phyloP scores from a whole-genome alignment of 345 rosid genomes.

The Anacardium occidentale region DNA sequence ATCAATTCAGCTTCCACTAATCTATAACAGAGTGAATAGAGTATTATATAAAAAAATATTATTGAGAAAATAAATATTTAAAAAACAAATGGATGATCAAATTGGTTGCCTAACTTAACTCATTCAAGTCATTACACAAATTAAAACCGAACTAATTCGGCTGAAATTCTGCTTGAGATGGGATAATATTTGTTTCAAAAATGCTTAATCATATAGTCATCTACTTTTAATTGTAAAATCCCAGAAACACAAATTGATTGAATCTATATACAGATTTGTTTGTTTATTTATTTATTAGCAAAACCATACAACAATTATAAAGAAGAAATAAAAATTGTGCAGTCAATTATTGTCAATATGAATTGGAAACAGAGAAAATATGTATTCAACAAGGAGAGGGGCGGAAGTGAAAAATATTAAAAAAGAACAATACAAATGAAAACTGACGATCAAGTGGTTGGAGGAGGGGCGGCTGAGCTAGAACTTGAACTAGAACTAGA shows the following conservation, averaged over 20 bases:
- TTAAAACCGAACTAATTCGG: no score
- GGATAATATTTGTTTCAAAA: no score
- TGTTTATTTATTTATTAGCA: not conserved
- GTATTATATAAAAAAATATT: no score
- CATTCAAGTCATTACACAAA: no score
- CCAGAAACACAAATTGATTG: not conserved
- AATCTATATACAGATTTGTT: not conserved
- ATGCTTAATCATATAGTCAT: no score
- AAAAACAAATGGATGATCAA: no score
- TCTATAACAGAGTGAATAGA: no score
- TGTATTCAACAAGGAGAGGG: constrained; percentile 31
- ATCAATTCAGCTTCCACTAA: no score
- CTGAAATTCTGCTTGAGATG: no score
- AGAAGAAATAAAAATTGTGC: not conserved
- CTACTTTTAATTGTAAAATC: no score
- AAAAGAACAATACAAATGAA: constrained; percentile 8
- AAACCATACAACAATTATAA: not conserved
- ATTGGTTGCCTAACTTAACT: no score
- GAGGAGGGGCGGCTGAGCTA: constrained; percentile 27
- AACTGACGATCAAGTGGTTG: constrained; percentile 27
- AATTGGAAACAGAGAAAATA: not conserved
- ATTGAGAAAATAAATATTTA: no score
- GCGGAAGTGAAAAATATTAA: not conserved
- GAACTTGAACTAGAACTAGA: constrained; percentile 18
- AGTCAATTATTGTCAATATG: not conserved